phyloP scores from a whole-genome alignment of 495 filamentous ascomycete species.

The Annulohypoxylon bovei region DNA sequence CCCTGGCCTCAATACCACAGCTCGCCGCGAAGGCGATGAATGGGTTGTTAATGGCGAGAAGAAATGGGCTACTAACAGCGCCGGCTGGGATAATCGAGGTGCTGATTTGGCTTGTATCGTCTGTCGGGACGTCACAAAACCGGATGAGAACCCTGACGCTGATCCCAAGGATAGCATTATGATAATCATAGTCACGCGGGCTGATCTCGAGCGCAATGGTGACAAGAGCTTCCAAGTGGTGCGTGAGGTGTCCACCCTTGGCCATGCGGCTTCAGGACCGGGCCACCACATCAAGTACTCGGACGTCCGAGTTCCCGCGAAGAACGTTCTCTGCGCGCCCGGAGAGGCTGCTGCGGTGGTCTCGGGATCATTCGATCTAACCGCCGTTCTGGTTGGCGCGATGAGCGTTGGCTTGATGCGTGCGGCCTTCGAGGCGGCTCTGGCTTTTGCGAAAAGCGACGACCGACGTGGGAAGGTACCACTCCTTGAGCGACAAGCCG shows the following conservation, averaged over 20 bases:
- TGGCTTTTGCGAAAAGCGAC: slow-evolving; percentile 59
- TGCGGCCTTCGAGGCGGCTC: slow-evolving; percentile 61
- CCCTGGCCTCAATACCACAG: slow-evolving; percentile 59
- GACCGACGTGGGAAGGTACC: slow-evolving; percentile 52
- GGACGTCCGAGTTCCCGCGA: slow-evolving; percentile 56
- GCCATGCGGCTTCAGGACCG: slow-evolving; percentile 56
- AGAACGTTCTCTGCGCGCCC: slow-evolving; percentile 57
- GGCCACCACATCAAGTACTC: slow-evolving; percentile 60
- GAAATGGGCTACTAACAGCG: slow-evolving; percentile 66
- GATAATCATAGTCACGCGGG: slow-evolving; percentile 60
- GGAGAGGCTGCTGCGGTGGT: slow-evolving; percentile 54
- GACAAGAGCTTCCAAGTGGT: slow-evolving; percentile 54
- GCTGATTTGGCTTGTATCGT: slow-evolving; percentile 65
- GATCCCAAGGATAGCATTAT: slow-evolving; percentile 55
- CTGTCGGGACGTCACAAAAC: slow-evolving; percentile 54
- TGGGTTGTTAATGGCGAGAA: slow-evolving; percentile 68
- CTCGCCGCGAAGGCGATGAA: slow-evolving; percentile 59
- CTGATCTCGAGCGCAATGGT: slow-evolving; percentile 54
- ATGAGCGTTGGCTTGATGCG: slow-evolving; percentile 65
- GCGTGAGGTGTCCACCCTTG: slow-evolving; percentile 52
- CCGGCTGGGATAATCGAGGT: slow-evolving; percentile 63
- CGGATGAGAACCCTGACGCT: slow-evolving; percentile 18
- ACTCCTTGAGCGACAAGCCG: slow-evolving; percentile 59
- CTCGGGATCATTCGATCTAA: slow-evolving; percentile 53
- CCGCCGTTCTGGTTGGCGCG: slow-evolving; percentile 61